These are phyloP conservation scores for Quercus ilex DNA, from an alignment of 306 rosid genomes.

Conservation along the genomic window DNA sequence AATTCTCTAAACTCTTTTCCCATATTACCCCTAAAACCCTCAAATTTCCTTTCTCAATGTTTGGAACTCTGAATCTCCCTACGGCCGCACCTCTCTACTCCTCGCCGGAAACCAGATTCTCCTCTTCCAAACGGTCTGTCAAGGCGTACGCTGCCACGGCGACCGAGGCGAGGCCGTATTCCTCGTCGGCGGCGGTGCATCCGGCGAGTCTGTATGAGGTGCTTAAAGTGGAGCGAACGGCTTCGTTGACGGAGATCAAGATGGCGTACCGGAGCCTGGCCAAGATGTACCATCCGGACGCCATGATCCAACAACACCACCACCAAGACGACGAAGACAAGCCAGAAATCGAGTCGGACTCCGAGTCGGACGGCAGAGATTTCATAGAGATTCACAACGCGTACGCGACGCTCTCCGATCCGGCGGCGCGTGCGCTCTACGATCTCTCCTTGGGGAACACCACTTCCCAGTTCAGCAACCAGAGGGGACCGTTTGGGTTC, in stretches of 20 bases:
- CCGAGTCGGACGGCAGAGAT: slow-evolving; percentile 34
- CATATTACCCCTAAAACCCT: not conserved
- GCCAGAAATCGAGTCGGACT: no score
- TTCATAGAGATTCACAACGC: slow-evolving; percentile 80
- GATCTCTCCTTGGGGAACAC: slow-evolving; percentile 43
- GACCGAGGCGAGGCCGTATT: not conserved
- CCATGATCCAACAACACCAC: not conserved
- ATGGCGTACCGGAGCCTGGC: slow-evolving; percentile 49
- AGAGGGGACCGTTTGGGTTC: slow-evolving; percentile 12
- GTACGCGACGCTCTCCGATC: slow-evolving; percentile 81
- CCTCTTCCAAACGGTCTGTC: not conserved
- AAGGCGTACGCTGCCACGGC: not conserved
- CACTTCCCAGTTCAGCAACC: not conserved
- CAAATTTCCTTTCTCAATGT: slow-evolving; percentile 15
- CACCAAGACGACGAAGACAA: no score
- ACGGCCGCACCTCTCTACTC: not conserved
- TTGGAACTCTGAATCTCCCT: slow-evolving; percentile 13
- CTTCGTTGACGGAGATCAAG: slow-evolving; percentile 48
- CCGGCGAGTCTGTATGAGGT: slow-evolving; percentile 41
- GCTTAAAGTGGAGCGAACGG: slow-evolving; percentile 35
- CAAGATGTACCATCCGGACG: slow-evolving; percentile 68
- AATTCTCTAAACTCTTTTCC: no score
- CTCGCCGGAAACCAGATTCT: slow-evolving; percentile 1
- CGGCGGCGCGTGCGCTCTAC: slow-evolving; percentile 62
- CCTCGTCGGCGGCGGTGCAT: no score